Evolutionary conservation across 768 basidiomycete species (phyloP), one percentile per base, ranked within the genome.

Genomic region (Pisolithus sp.): DNA sequence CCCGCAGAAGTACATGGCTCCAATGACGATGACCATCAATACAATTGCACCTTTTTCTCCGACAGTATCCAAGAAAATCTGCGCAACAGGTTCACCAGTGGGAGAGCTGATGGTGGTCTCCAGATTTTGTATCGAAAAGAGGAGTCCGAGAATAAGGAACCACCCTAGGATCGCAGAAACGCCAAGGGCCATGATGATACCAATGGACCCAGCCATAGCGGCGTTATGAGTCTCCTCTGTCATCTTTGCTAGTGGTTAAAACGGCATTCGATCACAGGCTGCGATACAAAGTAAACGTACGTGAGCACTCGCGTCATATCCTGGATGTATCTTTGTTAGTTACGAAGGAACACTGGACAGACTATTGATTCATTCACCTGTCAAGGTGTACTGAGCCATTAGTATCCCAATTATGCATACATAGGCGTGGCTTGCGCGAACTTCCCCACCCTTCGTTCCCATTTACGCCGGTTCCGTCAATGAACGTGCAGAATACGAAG

Each of bases 101-200:
- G 66, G 44, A 0, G 81, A 77, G 10, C 56, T 59, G 28, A 88
- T 50, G 0, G 85, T 87, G 4, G 41, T 58, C 18, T 77, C 76
- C 15, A 85, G 71, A 57, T 89, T 80, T 59, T 89, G 88, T 18
- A 90, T 89, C 0, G 82, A 85, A 68, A 89, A 89, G 1, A 89
- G 74, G 37, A 89, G 71, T 0, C 82, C 82, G 6, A 88, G 68
- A 40, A 89, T 70, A 46, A 88, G 76, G 73, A 86, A 89, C 81
- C 83, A 85, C 23, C 87, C 86, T 2, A 89, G 75, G 10, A 87
- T 54, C 2, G 85, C 82, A 4, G 83, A 86, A 15, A 85, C 82
- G 13, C 81, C 82, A 50, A 89, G 85, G 23, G 84, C 76, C 76
- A 81, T 84, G 41, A 86, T 62, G 51, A 86, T 86, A 1, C 84